These are phyloP conservation scores for Asterochloris sp. DNA, from an alignment of 139 green algal species.

Conservation along the genomic window DNA sequence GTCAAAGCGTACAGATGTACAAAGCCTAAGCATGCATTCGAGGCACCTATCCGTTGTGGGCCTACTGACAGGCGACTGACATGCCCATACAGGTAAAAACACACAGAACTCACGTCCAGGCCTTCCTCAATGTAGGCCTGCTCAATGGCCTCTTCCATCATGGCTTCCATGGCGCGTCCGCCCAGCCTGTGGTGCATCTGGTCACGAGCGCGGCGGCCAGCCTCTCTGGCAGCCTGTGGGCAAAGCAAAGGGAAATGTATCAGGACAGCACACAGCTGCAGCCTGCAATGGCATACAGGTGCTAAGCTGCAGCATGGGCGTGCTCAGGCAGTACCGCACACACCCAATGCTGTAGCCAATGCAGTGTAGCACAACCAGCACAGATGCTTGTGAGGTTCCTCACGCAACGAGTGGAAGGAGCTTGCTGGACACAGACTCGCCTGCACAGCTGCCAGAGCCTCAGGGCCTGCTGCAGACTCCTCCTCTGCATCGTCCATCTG, in stretches of 20 bases:
- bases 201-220: not conserved
- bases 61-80: no score
- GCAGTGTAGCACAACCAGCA: no score
- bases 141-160: conserved; percentile 33
- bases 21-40: no score
- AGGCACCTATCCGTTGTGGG: no score
- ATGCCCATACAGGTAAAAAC: not conserved
- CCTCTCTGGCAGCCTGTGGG: conserved; percentile 10
- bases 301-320: not conserved
- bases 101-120: conserved; percentile 13
- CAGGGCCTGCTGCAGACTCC: conserved; percentile 31
- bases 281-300: not conserved
- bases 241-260: not conserved
- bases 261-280: not conserved
- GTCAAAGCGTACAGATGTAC: no score
- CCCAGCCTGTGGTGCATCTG: not conserved
- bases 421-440: no score
- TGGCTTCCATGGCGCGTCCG: conserved; percentile 29
- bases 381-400: no score
- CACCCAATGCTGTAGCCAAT: no score
- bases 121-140: conserved; percentile 28
- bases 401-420: no score
- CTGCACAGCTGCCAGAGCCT: conserved; percentile 29
- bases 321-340: no score
- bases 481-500: conserved; percentile 8